Percentiles rank a stretch among this genome's conserved stretches.
These are phyloP conservation scores for Leonotis leonurus DNA, from an alignment of 257 asterid species.

Conservation along the genomic window DNA sequence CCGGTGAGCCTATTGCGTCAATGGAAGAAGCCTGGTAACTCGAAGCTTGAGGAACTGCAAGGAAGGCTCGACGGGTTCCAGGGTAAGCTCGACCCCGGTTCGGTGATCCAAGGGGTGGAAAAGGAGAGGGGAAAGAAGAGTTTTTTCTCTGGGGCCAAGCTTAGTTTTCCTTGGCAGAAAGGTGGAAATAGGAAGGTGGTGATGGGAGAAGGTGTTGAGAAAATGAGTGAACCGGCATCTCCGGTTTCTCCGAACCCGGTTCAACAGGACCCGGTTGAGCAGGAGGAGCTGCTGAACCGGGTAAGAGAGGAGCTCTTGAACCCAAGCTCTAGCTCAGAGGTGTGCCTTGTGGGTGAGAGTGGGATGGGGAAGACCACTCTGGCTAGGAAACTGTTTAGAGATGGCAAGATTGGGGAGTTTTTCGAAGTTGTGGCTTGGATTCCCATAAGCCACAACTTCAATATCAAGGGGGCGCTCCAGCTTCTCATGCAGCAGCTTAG, in stretches of 20 bases:
- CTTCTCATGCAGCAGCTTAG: neutral
- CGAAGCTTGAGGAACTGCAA: neutral
- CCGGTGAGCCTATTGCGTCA: too few species aligned
- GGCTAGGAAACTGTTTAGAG: neutral
- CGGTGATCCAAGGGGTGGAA: neutral
- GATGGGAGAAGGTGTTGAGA: neutral
- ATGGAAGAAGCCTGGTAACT: neutral
- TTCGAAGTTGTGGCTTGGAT: neutral
- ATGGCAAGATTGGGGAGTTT: neutral
- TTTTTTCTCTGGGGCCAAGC: too few species aligned
- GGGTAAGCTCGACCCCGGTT: neutral
- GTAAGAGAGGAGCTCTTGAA: neutral
- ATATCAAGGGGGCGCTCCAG: neutral
- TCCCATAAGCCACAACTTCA: neutral
- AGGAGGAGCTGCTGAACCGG: neutral
- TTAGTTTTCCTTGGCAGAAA: neutral
- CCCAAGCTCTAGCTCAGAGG: neutral
- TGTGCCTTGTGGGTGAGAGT: neutral
- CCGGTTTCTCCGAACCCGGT: neutral
- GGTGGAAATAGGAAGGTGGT: neutral
- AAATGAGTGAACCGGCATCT: neutral
- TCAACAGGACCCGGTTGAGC: too few species aligned
- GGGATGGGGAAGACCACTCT: constrained; percentile 13
- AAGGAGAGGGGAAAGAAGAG: neutral
- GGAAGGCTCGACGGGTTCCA: neutral